These are phyloP conservation scores for Sphaerulina populicola DNA, from an alignment of 2,329 filamentous ascomycete genomes.

Conservation along the genomic window DNA sequence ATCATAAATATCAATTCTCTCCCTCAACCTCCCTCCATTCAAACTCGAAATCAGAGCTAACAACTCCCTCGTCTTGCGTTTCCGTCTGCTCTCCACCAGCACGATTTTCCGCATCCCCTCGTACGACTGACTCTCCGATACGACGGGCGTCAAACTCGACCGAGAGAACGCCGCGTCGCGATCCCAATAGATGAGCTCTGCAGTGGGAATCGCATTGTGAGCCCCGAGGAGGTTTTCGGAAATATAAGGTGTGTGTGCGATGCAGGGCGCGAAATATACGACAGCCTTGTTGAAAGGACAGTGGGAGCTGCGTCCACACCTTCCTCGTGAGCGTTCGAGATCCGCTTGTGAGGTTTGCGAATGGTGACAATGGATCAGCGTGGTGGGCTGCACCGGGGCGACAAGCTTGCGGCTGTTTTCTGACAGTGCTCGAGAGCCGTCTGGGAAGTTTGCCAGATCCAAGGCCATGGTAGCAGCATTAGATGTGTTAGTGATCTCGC, in stretches of 20 bases:
- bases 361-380: not conserved
- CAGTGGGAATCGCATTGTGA: slow-evolving; percentile 17
- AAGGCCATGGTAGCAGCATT: slow-evolving; percentile 1
- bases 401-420: slow-evolving; percentile 8
- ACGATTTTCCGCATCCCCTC: slow-evolving; percentile 28
- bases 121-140: slow-evolving; percentile 31
- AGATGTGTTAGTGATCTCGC: slow-evolving; percentile 16
- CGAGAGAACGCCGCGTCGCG: slow-evolving; percentile 26
- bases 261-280: slow-evolving; percentile 27
- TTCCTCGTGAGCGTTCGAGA: slow-evolving; percentile 1
- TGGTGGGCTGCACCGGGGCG: not conserved
- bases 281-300: slow-evolving; percentile 22
- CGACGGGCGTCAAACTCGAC: slow-evolving; percentile 14
- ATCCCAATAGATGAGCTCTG: slow-evolving; percentile 26
- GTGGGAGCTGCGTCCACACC: slow-evolving; percentile 5
- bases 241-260: slow-evolving; percentile 26
- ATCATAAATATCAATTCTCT: slow-evolving; percentile 29
- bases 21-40: slow-evolving; percentile 22
- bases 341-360: slow-evolving; percentile 5
- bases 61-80: slow-evolving; percentile 10
- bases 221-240: slow-evolving; percentile 23
- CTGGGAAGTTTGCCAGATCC: not conserved
- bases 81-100: slow-evolving; percentile 27
- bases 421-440: slow-evolving; percentile 4
- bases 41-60: slow-evolving; percentile 7